phyloP scores from a whole-genome alignment of 2,329 filamentous ascomycete species.

The Ceratocystis destructans region DNA sequence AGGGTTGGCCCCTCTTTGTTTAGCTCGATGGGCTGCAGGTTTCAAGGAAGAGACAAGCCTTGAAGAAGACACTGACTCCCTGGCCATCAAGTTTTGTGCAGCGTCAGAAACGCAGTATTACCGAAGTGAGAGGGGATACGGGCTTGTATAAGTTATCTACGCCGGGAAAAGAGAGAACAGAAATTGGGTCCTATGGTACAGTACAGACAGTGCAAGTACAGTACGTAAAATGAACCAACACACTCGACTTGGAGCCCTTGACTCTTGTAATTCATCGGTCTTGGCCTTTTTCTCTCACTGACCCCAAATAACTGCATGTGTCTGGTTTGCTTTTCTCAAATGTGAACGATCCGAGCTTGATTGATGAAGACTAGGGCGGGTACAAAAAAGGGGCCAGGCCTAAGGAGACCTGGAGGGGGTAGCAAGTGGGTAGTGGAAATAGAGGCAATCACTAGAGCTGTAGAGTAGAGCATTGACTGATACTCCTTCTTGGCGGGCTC shows the following conservation, averaged over 20 bases:
- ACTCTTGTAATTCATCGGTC: neutral
- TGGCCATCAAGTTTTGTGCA: neutral
- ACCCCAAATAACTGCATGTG: neutral
- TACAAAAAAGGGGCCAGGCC: neutral
- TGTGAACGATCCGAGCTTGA: neutral
- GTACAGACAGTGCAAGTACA: neutral
- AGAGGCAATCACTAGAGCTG: neutral
- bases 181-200: neutral
- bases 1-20: neutral
- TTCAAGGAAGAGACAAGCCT: neutral
- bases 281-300: neutral
- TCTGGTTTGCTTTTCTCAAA: neutral
- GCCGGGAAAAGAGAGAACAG: neutral
- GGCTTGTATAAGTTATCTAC: neutral
- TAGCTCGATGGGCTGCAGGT: neutral
- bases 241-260: neutral
- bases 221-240: neutral
- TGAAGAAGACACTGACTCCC: neutral
- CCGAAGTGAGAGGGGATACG: neutral
- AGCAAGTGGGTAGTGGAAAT: neutral
- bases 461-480: neutral
- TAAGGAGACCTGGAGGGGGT: neutral
- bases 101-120: neutral
- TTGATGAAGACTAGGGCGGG: neutral
- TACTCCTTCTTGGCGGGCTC: neutral